Evolutionary conservation across 1,139 yeast genomes (phyloP).

Genomic region (Candida labiduridarum): DNA sequence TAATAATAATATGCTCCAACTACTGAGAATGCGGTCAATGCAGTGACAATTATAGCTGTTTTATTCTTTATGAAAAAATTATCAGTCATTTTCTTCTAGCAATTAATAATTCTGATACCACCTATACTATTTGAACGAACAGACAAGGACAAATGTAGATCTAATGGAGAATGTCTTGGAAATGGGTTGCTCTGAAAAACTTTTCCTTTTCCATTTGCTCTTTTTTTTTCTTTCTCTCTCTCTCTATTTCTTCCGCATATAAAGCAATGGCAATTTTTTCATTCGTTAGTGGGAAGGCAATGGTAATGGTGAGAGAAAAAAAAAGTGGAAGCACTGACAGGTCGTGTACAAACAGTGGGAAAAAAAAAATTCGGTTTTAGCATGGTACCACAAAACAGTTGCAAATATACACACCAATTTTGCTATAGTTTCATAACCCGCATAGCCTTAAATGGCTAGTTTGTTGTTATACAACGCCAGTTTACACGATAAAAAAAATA

Average conservation of each 20-base stretch:
- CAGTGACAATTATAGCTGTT: conserved; percentile 58
- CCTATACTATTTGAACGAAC: too few relatives aligned
- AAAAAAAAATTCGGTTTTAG: not conserved
- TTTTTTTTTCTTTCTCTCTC: not conserved
- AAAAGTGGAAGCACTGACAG: too few relatives aligned
- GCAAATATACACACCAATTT: too few relatives aligned
- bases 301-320: not conserved
- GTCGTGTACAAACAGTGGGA: too few relatives aligned
- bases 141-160: not conserved
- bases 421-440: too few relatives aligned
- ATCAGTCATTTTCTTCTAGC: conserved; percentile 14
- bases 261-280: conserved; percentile 4
- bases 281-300: not conserved
- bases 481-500: too few relatives aligned
- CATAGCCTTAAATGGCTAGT: too few relatives aligned
- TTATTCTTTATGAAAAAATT: conserved; percentile 57
- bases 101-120: not conserved
- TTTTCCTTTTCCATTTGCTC: not conserved
- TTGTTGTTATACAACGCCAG: too few relatives aligned
- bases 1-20: conserved; percentile 63
- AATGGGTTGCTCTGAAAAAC: not conserved
- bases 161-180: not conserved
- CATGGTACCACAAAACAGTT: too few relatives aligned
- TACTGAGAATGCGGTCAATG: conserved; percentile 64
- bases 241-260: not conserved